These are phyloP conservation scores for Coemansia sp. DNA, from an alignment of 192 early-diverging fungal species.

Conservation along the genomic window DNA sequence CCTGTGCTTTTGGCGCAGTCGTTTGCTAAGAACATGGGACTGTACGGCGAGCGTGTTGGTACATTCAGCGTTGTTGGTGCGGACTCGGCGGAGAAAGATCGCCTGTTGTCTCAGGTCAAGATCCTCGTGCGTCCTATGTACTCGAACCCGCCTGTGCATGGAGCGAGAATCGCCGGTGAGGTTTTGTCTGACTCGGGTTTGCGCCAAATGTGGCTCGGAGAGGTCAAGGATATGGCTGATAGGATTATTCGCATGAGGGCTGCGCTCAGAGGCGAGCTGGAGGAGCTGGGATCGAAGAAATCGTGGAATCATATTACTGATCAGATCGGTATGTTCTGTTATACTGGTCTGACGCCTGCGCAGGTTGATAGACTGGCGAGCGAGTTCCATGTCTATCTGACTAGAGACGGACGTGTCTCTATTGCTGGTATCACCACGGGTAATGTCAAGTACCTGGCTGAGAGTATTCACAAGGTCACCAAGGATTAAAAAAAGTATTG, in stretches of 20 bases:
- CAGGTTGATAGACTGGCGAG: constrained; percentile 82
- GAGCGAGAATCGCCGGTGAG: constrained; percentile 88
- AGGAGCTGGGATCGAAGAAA: constrained; percentile 76
- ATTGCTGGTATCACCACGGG: constrained; percentile 91
- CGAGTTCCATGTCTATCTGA: constrained; percentile 92
- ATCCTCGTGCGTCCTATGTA: constrained; percentile 96
- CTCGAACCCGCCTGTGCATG: constrained; percentile 97
- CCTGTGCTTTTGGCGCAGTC: constrained; percentile 85
- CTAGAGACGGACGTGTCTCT: constrained; percentile 92
- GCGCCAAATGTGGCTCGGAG: constrained; percentile 80
- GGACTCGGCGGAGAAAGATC: constrained; percentile 71
- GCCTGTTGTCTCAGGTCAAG: constrained; percentile 90
- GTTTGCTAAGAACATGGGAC: constrained; percentile 99
- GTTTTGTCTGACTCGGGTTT: constrained; percentile 78
- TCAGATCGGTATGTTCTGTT: constrained; percentile 99
- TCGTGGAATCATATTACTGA: constrained; percentile 91
- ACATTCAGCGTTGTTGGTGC: constrained; percentile 82
- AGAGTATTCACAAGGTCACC: constrained; percentile 93
- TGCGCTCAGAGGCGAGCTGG: constrained; percentile 72
- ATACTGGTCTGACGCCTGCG: constrained; percentile 84
- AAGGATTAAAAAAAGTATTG: constrained; percentile 59
- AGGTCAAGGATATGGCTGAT: constrained; percentile 96
- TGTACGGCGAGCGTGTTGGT: constrained; percentile 97
- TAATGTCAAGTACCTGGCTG: constrained; percentile 95
- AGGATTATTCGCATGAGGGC: constrained; percentile 93